Percentiles rank a stretch among this genome's conserved stretches.
These are phyloP conservation scores for Xylaria sp. DNA, from an alignment of 2,329 filamentous ascomycete genomes.

Conservation along the genomic window DNA sequence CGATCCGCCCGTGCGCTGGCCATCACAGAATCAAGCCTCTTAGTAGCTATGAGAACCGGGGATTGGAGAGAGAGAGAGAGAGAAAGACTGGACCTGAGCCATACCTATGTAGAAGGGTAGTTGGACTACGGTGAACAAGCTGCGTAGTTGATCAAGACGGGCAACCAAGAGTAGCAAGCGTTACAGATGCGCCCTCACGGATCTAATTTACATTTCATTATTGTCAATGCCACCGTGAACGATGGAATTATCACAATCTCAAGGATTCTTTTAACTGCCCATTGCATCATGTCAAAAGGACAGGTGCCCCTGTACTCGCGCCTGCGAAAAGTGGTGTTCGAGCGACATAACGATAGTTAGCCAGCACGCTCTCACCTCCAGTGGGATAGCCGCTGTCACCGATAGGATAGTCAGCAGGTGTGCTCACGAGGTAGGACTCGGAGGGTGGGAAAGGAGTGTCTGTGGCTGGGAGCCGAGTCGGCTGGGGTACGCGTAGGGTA, in stretches of 20 bases:
- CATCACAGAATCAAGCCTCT: constrained; percentile 9
- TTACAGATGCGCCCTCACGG: background rate
- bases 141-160: background rate
- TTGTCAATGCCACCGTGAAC: background rate
- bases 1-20: constrained; percentile 16
- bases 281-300: background rate
- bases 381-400: too few relatives aligned
- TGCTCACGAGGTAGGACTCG: too few relatives aligned
- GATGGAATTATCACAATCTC: too few relatives aligned
- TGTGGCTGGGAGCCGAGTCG: background rate
- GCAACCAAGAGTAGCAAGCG: background rate
- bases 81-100: background rate
- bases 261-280: too few relatives aligned
- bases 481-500: background rate
- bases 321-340: background rate
- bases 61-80: background rate
- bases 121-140: background rate
- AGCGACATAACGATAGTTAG: background rate
- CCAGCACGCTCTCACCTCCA: too few relatives aligned
- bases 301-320: background rate
- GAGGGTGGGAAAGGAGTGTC: too few relatives aligned
- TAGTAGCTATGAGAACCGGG: background rate
- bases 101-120: background rate
- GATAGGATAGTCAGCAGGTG: too few relatives aligned
- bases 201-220: background rate